A percentile compares a stretch with the other conserved stretches of the same genome.
phyloP scores from a whole-genome alignment of 345 rosid species.

The Salix suchowensis region DNA sequence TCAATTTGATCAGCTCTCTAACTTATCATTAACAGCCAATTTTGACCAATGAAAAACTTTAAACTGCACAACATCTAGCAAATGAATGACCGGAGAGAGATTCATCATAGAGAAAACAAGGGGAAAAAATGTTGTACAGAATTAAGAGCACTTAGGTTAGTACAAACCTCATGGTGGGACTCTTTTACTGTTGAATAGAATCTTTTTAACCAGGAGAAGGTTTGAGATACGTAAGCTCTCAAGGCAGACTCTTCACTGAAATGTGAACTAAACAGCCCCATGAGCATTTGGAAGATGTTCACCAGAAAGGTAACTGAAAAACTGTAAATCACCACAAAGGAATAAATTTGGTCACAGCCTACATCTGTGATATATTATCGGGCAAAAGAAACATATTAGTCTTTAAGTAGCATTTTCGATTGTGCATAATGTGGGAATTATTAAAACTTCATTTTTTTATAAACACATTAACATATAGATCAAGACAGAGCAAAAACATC shows the following conservation, averaged over 20 bases:
- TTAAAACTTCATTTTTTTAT: neutral
- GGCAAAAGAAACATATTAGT: neutral
- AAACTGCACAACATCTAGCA: neutral
- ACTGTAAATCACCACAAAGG: conserved; percentile 28
- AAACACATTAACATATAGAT: neutral
- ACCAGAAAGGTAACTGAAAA: conserved; percentile 31
- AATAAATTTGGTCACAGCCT: conserved; percentile 10
- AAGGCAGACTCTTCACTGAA: conserved; percentile 21
- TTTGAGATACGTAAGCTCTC: conserved; percentile 28
- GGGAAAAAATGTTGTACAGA: neutral
- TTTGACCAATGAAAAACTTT: neutral
- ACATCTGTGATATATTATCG: neutral
- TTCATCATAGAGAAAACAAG: neutral
- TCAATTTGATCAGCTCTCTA: neutral
- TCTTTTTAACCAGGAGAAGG: conserved; percentile 32
- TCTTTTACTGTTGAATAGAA: conserved; percentile 41
- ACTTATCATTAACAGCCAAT: neutral
- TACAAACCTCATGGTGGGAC: conserved; percentile 75
- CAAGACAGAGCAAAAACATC: neutral
- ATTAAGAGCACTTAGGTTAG: neutral
- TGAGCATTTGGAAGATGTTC: conserved; percentile 32
- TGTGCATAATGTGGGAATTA: neutral
- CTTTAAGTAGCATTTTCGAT: neutral
- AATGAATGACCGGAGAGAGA: neutral
- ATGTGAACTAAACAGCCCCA: conserved; percentile 28